Evolutionary conservation across 2,329 filamentous ascomycete genomes (phyloP), one percentile per base, ranked within the genome.

Genomic region (Hypoxylon rubiginosum): DNA sequence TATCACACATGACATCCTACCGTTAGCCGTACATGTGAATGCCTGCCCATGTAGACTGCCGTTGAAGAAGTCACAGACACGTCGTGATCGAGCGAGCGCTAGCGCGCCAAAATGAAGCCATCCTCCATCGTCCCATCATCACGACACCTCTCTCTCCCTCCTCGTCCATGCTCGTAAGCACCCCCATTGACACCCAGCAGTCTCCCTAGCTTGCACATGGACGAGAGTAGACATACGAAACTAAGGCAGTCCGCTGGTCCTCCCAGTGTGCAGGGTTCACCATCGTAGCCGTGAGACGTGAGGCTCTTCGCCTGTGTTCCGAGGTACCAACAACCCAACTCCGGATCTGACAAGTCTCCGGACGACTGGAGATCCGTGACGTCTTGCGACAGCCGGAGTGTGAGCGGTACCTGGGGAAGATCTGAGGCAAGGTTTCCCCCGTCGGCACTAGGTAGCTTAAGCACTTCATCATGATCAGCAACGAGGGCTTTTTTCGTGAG

Each of bases 361-460:
- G 67, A 67, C 54, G 36, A 54, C 46, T 45, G 52, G 50, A 55
- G 58, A 67, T 63, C 67, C 67, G 67, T 26, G 64, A 61, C 52
- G 48, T 63, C 64, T n/a, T 69, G 64, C 36, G 52, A 69, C 67
- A 48, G 58, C 67, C 34, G 19, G 53, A 57, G 64, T 67, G 48
- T 65, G 67, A 69, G 61, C 48, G 13, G 17, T 7, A 5, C 64
- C 53, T 53, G 61, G 53, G 49, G 51, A n/a, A 34, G 46, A 57
- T 63, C 58, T 51, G 26, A 17, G n/a, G 36, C 58, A 52, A 55
- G 67, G 61, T 28, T 53, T 8, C 49, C 50, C 56, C 39, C n/a
- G 6, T 62, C 50, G 54, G 58, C 19, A 41, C n/a, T 28, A 41
- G 9, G 30, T n/a, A n/a, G n/a, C n/a, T 48, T 26, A 21, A 13